Conservation (phyloP, 345 rosid species). For the Salix udensis region DNA sequence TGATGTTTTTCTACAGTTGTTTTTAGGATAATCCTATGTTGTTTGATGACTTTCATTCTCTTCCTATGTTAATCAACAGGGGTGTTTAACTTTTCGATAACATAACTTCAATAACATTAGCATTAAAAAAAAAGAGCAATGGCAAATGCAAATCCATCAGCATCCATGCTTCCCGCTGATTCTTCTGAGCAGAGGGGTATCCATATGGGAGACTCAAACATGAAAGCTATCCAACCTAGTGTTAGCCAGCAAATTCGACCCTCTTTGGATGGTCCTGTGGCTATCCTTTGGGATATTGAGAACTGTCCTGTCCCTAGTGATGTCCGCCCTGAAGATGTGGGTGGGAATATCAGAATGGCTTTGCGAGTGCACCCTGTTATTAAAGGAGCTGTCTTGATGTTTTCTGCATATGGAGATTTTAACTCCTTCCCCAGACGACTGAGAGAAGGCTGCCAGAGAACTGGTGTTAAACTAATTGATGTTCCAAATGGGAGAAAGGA, state of each 20-base stretch:
- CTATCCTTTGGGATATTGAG: slow-evolving; percentile 95
- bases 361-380: slow-evolving; percentile 77
- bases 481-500: slow-evolving; percentile 97
- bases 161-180: slow-evolving; percentile 7
- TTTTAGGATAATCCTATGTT: not conserved
- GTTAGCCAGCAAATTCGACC: slow-evolving; percentile 30
- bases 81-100: not conserved
- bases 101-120: not conserved
- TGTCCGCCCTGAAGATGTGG: slow-evolving; percentile 90
- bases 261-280: slow-evolving; percentile 60
- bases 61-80: slow-evolving; percentile 1
- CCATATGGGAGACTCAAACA: slow-evolving; percentile 27
- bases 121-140: slow-evolving; percentile 6
- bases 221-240: slow-evolving; percentile 27
- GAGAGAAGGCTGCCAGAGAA: slow-evolving; percentile 97
- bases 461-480: slow-evolving; percentile 89
- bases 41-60: not conserved
- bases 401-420: slow-evolving; percentile 97
- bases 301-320: slow-evolving; percentile 91
- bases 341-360: slow-evolving; percentile 88
- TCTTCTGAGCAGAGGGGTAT: slow-evolving; percentile 4
- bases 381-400: slow-evolving; percentile 63
- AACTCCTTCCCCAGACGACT: slow-evolving; percentile 86
- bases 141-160: slow-evolving; percentile 19
- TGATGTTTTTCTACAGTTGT: not conserved